Base-by-base conservation (phyloP, 225 moss, liverwort and hornwort genomes). In the Thuidium tamariscinum region DNA sequence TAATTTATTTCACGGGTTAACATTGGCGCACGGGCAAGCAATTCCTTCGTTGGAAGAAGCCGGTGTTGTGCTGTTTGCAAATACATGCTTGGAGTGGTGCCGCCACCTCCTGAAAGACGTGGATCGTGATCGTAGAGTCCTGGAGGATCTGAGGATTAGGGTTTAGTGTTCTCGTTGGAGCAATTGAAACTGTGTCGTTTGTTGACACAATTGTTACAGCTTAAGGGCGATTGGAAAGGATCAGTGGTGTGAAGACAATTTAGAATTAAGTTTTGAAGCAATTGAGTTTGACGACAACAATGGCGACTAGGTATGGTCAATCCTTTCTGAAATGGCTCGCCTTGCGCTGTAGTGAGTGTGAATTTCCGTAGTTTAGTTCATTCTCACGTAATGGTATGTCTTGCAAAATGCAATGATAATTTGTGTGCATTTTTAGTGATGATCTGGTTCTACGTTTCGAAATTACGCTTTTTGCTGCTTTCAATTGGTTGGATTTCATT, bases 271-370 rank as follows among this genome's bases (percentile, higher is more conserved):
- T 59, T 74, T 55, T 46, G 42, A 87, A 85, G 74, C 44, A 87
- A 71, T 67, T 85, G 78, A 71, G 79, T 74, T n/a, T 15, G 78
- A 52, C 36, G 62, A n/a, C 75, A 70, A 52, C 80, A 73, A 91
- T 91, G 91, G 80, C 85, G 79, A 85, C 91, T 85, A 87, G 91
- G 91, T 91, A 87, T 39, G 77, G 52, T 39, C 52, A 54, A 81
- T 73, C 17, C 52, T 76, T 51, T 65, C 71, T 49, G 64, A 77
- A 57, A 74, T 74, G 37, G 30, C 61, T 68, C 68, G 15, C 46
- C 83, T 54, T 86, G 44, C 44, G 51, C 73, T 85, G 59, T n/a
- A 42, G 36, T 44, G 78, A 85, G 74, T 36, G 48, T 32, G 77
- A 39, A 41, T 49, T 73, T 57, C 74, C 27, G 54, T 44, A 67